Conservation (phyloP, 2,329 filamentous ascomycete species). For the Sarocladiaceae sp. region DNA sequence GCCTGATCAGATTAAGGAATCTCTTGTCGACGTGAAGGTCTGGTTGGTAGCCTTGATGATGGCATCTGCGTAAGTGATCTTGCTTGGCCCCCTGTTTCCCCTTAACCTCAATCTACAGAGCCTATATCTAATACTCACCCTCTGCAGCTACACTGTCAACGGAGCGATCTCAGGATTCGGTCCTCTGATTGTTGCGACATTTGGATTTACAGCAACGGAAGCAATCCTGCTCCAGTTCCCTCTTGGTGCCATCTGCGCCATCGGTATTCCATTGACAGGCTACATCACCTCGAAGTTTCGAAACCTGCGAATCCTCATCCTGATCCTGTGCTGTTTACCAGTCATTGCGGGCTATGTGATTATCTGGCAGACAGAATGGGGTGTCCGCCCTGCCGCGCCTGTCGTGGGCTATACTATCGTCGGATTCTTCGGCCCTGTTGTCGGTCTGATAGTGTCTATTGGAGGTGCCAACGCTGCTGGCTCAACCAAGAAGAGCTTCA, state of each 20-base stretch:
- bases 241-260: slow-evolving; percentile 46
- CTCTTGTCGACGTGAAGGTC: slow-evolving; percentile 24
- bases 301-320: slow-evolving; percentile 46
- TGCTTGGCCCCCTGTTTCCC: too few relatives aligned
- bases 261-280: slow-evolving; percentile 48
- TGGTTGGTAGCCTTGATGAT: slow-evolving; percentile 47
- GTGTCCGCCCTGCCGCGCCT: slow-evolving; percentile 34
- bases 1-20: slow-evolving; percentile 20
- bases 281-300: slow-evolving; percentile 42
- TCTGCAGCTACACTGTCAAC: slow-evolving; percentile 46
- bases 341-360: slow-evolving; percentile 54
- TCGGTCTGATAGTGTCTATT: slow-evolving; percentile 23
- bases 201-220: slow-evolving; percentile 43
- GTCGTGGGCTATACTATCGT: slow-evolving; percentile 24
- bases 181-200: slow-evolving; percentile 47
- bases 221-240: slow-evolving; percentile 55
- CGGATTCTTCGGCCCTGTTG: slow-evolving; percentile 36
- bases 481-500: slow-evolving; percentile 25
- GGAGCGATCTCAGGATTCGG: slow-evolving; percentile 50
- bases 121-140: too few relatives aligned
- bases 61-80: slow-evolving; percentile 36
- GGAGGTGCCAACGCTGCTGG: slow-evolving; percentile 26
- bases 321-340: slow-evolving; percentile 48
- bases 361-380: slow-evolving; percentile 51
- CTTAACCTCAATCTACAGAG: too few relatives aligned